Percentiles rank a stretch among this genome's conserved stretches.
phyloP scores from a whole-genome alignment of 306 rosid species.

The Mucuna pruriens region DNA sequence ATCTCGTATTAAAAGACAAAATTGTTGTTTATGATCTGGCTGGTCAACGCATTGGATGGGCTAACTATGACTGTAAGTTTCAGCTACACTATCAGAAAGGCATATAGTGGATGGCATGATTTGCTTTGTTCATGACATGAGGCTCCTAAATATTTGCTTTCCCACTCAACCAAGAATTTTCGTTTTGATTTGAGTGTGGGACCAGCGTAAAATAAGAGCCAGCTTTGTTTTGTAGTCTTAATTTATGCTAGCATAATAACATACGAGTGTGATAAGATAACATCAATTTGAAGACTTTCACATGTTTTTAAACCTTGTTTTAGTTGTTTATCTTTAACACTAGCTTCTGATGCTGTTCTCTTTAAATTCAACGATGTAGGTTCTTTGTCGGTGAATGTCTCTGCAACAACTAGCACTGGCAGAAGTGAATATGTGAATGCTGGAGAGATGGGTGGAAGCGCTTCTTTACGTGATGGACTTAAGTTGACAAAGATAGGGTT shows the following conservation, averaged over 20 bases:
- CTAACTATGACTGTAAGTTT: slow-evolving; percentile 94
- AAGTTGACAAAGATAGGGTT: slow-evolving; percentile 42
- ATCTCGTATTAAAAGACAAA: slow-evolving; percentile 91
- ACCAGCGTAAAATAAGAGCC: slow-evolving; percentile 7
- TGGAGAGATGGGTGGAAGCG: slow-evolving; percentile 64
- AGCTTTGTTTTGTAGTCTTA: slow-evolving; percentile 15
- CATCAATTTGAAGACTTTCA: background rate
- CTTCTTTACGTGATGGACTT: slow-evolving; percentile 44
- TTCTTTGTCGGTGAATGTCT: slow-evolving; percentile 80
- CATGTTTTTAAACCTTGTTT: background rate
- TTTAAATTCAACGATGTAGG: slow-evolving; percentile 52
- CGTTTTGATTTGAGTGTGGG: background rate
- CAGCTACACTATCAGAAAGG: slow-evolving; percentile 27
- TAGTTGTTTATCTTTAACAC: background rate
- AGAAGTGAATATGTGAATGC: slow-evolving; percentile 80
- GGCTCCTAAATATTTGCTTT: slow-evolving; percentile 11
- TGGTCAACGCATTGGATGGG: slow-evolving; percentile 92
- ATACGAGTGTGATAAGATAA: slow-evolving; percentile 13
- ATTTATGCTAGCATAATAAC: background rate
- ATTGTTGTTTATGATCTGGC: slow-evolving; percentile 88
- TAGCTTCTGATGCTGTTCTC: slow-evolving; percentile 27
- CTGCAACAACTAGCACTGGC: slow-evolving; percentile 66
- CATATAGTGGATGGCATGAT: slow-evolving; percentile 9
- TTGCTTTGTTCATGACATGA: slow-evolving; percentile 13
- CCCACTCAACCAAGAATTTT: background rate